Percentiles rank a stretch among this genome's conserved stretches.
Evolutionary conservation across 2,329 filamentous ascomycete genomes (phyloP).

Genomic region (Didymella sp.): DNA sequence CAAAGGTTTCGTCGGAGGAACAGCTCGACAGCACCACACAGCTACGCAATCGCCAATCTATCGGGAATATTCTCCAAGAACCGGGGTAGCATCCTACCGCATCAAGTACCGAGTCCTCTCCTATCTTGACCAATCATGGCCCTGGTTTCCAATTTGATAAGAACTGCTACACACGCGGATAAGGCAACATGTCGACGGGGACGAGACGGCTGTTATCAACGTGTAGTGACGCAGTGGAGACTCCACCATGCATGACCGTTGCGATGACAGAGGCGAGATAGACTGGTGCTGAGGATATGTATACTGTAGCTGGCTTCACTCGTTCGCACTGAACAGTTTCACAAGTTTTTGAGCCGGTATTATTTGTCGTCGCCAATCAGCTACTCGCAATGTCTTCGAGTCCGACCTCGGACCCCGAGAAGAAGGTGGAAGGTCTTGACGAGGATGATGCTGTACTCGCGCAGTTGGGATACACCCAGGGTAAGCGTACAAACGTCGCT

Average conservation of each 20-base stretch:
- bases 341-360: background rate
- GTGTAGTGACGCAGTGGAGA: constrained; percentile 19
- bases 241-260: constrained; percentile 14
- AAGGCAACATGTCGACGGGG: background rate
- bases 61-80: background rate
- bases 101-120: constrained; percentile 11
- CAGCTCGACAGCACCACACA: constrained; percentile 1
- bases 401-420: constrained; percentile 25
- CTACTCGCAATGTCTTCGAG: constrained; percentile 16
- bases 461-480: constrained; percentile 52
- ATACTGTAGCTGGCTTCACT: constrained; percentile 1
- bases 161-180: constrained; percentile 19
- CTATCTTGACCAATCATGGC: constrained; percentile 34
- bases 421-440: constrained; percentile 33
- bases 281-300: constrained; percentile 1
- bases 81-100: constrained; percentile 22
- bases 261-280: constrained; percentile 18
- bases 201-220: constrained; percentile 20
- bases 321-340: background rate
- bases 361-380: background rate
- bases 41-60: background rate
- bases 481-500: constrained; percentile 16
- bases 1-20: too few species aligned
- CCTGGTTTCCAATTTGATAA: constrained; percentile 27
- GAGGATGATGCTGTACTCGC: constrained; percentile 52